These are phyloP conservation scores for Penicillium sp. DNA, from an alignment of 2,329 filamentous ascomycete species.

Conservation along the genomic window DNA sequence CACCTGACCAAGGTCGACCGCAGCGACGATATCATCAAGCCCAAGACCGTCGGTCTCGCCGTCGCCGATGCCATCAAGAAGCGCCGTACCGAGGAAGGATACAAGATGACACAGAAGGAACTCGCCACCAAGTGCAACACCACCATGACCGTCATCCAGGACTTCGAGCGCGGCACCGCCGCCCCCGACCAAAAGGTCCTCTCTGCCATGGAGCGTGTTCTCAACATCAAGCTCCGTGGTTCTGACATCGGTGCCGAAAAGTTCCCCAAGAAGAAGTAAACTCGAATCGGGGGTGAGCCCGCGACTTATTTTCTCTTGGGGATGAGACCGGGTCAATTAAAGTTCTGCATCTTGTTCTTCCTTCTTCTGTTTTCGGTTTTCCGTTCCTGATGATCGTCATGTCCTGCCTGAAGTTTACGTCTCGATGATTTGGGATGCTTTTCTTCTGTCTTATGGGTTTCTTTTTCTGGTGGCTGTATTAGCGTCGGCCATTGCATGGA, in stretches of 20 bases:
- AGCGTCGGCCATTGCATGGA: conserved; percentile 37
- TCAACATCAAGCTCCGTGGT: conserved; percentile 87
- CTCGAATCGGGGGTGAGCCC: conserved; percentile 29
- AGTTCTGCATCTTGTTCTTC: conserved; percentile 13
- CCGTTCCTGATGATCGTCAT: conserved; percentile 30
- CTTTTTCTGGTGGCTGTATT: conserved; percentile 35
- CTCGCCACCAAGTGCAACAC: conserved; percentile 87
- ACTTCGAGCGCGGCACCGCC: conserved; percentile 80
- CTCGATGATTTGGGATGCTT: conserved; percentile 19
- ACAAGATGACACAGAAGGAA: conserved; percentile 94
- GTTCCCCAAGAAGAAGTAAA: conserved; percentile 73
- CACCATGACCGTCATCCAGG: conserved; percentile 74
- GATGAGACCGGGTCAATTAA: conserved; percentile 14
- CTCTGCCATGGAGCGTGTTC: conserved; percentile 73
- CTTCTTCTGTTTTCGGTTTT: conserved; percentile 9
- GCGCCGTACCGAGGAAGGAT: conserved; percentile 76
- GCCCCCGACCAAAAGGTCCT: conserved; percentile 83
- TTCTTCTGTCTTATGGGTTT: conserved; percentile 22
- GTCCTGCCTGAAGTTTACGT: conserved; percentile 18
- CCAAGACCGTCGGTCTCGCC: conserved; percentile 80
- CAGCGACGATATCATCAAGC: conserved; percentile 95
- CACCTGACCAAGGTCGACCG: conserved; percentile 97
- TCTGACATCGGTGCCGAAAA: conserved; percentile 81
- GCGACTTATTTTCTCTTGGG: conserved; percentile 28
- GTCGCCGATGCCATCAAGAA: conserved; percentile 83